Evolutionary conservation across 768 basidiomycete species (phyloP).

Genomic region (Favolaschia claudopus): DNA sequence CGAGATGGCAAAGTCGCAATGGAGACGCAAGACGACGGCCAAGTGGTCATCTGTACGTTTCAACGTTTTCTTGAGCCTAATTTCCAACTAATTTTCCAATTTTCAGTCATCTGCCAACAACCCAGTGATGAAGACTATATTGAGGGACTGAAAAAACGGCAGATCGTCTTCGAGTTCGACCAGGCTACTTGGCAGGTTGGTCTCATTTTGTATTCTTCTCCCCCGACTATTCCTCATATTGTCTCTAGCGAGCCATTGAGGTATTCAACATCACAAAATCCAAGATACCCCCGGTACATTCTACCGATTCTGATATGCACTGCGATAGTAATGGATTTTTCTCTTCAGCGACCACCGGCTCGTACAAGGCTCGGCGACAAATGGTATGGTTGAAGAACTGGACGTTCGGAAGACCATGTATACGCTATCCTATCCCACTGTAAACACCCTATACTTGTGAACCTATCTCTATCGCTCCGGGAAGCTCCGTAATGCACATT

Average conservation of each 20-base stretch:
- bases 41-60: conserved; percentile 77
- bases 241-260: conserved; percentile 79
- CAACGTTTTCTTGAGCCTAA: background rate
- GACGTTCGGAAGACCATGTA: background rate
- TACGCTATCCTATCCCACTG: background rate
- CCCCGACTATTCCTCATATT: background rate
- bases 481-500: background rate
- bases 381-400: conserved; percentile 68
- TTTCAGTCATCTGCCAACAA: conserved; percentile 66
- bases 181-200: conserved; percentile 87
- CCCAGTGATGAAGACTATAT: conserved; percentile 71
- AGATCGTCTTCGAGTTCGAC: conserved; percentile 92
- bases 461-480: background rate
- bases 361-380: conserved; percentile 64
- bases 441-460: background rate
- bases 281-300: conserved; percentile 79
- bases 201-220: conserved; percentile 3
- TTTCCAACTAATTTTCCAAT: background rate
- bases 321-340: too few relatives aligned
- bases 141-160: conserved; percentile 73
- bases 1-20: conserved; percentile 83
- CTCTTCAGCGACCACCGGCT: conserved; percentile 69
- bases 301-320: too few relatives aligned
- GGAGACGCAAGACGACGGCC: conserved; percentile 70
- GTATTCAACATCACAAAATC: conserved; percentile 82